Conservation (phyloP, 306 rosid genomes). For the Casuarina equisetifolia region DNA sequence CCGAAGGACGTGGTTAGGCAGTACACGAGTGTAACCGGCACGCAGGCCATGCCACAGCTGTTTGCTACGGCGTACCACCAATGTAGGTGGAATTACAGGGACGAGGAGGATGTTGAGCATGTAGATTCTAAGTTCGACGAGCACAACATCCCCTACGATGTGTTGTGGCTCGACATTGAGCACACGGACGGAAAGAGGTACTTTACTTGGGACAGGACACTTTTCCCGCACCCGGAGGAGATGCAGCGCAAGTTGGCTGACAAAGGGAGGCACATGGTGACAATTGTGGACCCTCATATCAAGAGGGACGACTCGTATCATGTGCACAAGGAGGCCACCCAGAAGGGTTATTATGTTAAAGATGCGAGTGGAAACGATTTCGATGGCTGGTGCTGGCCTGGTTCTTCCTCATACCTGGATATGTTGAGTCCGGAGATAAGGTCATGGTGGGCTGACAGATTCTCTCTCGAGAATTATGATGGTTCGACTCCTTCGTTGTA, state of each 20-base stretch:
- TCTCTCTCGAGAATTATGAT: constrained; percentile 62
- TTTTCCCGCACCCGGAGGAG: constrained; percentile 90
- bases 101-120: constrained; percentile 87
- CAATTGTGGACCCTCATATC: constrained; percentile 94
- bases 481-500: constrained; percentile 94
- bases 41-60: constrained; percentile 75
- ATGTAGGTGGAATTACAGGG: constrained; percentile 94
- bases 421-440: constrained; percentile 72
- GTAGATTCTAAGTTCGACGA: constrained; percentile 95
- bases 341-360: constrained; percentile 86
- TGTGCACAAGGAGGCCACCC: constrained; percentile 79
- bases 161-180: constrained; percentile 96
- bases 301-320: constrained; percentile 70
- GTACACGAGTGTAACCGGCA: constrained; percentile 77
- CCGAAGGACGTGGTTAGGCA: constrained; percentile 86
- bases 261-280: constrained; percentile 90
- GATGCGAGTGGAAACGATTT: constrained; percentile 82
- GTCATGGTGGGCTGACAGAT: constrained; percentile 90
- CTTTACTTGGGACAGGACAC: constrained; percentile 78
- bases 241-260: constrained; percentile 82
- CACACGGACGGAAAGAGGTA: constrained; percentile 93
- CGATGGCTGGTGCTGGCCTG: constrained; percentile 99
- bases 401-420: constrained; percentile 87
- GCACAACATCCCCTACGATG: constrained; percentile 88
- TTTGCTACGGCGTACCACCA: constrained; percentile 88